These are phyloP conservation scores for Hanseniaspora singularis DNA, from an alignment of 805 yeast species.

Conservation along the genomic window DNA sequence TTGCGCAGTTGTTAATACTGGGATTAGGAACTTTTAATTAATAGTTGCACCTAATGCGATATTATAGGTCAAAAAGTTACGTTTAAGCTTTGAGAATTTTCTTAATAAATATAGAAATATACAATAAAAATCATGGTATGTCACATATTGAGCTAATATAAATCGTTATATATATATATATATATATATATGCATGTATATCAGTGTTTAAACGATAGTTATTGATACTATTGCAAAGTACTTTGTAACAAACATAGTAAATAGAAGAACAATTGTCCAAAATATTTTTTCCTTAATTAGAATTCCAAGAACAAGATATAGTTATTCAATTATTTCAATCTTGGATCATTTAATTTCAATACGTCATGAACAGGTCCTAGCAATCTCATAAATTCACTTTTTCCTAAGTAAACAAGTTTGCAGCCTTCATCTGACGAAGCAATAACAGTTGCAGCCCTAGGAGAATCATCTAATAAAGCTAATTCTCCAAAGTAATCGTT, in stretches of 20 bases:
- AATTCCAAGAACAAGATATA: background rate
- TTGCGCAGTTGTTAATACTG: slow-evolving; percentile 7
- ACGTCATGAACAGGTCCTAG: slow-evolving; percentile 91
- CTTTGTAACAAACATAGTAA: no score
- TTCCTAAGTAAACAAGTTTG: slow-evolving; percentile 83
- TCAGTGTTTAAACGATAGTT: no score
- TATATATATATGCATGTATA: background rate
- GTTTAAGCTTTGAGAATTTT: no score
- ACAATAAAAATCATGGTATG: background rate
- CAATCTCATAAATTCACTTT: slow-evolving; percentile 84
- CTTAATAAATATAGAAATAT: no score
- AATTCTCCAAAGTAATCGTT: slow-evolving; percentile 97
- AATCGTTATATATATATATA: background rate
- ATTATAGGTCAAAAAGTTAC: no score
- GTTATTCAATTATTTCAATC: slow-evolving; percentile 23
- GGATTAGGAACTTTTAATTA: slow-evolving; percentile 13
- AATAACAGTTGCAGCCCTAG: slow-evolving; percentile 86
- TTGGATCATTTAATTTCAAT: slow-evolving; percentile 76
- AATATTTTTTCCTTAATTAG: no score
- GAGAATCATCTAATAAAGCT: slow-evolving; percentile 79
- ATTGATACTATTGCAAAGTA: no score
- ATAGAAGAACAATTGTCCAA: no score
- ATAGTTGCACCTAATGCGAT: no score
- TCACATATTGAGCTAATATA: background rate
- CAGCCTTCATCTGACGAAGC: slow-evolving; percentile 49